Percentiles rank a stretch among this genome's conserved stretches.
Conservation (phyloP, 805 yeast genomes). For the Lachancea fermentati region DNA sequence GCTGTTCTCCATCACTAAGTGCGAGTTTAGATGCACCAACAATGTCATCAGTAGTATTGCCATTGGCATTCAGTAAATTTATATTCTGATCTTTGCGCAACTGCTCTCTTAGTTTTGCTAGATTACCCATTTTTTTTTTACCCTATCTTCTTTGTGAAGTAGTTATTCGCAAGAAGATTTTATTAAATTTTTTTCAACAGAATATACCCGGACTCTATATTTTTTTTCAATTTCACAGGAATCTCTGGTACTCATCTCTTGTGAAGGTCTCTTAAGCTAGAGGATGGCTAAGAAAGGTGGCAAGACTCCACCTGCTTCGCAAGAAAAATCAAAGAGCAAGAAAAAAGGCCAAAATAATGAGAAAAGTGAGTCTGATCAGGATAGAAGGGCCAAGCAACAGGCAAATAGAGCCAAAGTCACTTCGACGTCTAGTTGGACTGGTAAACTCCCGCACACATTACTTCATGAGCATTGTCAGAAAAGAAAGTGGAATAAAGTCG, state of each 20-base stretch:
- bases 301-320: constrained; percentile 10
- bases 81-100: constrained; percentile 16
- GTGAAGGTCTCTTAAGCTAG: not conserved
- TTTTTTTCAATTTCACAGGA: too few species aligned
- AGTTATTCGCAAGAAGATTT: too few species aligned
- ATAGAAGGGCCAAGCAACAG: constrained; percentile 26
- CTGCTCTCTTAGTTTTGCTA: constrained; percentile 17
- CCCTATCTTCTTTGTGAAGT: not conserved
- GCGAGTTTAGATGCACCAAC: constrained; percentile 30
- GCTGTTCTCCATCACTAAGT: constrained; percentile 21
- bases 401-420: constrained; percentile 47
- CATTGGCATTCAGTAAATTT: constrained; percentile 16
- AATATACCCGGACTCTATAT: not conserved
- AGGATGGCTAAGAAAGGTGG: constrained; percentile 22
- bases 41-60: constrained; percentile 33
- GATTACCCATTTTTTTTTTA: constrained; percentile 3
- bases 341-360: constrained; percentile 18
- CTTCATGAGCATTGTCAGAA: constrained; percentile 85
- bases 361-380: constrained; percentile 14
- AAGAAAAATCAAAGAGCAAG: constrained; percentile 12
- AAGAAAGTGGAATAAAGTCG: constrained; percentile 83
- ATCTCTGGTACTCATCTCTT: not conserved
- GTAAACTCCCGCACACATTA: constrained; percentile 82
- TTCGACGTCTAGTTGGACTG: constrained; percentile 83
- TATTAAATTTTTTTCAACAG: too few species aligned